Evolutionary conservation across 352 stramenopile genomes (phyloP).

Genomic region (Globisporangium mamillatum): DNA sequence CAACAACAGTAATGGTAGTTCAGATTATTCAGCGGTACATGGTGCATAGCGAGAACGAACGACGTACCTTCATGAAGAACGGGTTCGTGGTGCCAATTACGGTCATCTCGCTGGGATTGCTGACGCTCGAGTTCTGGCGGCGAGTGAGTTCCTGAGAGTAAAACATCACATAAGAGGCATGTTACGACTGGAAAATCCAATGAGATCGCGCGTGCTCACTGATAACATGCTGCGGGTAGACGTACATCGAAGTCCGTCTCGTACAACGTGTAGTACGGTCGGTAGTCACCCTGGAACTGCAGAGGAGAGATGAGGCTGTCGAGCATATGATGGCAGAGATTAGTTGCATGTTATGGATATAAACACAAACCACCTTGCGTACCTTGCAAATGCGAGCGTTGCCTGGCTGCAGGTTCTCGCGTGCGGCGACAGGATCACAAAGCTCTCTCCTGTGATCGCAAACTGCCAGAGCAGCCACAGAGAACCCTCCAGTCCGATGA

Average conservation of each 20-base stretch:
- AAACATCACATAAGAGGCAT: not conserved
- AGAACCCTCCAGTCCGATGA: slow-evolving; percentile 63
- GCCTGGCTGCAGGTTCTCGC: slow-evolving; percentile 81
- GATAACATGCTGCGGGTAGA: not conserved
- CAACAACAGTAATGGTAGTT: not conserved
- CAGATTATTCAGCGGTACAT: no score
- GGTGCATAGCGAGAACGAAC: no score
- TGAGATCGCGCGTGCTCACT: not conserved
- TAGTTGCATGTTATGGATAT: not conserved
- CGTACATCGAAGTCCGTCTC: slow-evolving; percentile 82
- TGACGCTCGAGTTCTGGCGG: slow-evolving; percentile 54
- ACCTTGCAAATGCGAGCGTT: slow-evolving; percentile 78
- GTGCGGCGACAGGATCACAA: slow-evolving; percentile 76
- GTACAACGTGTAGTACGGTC: slow-evolving; percentile 86
- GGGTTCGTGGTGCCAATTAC: slow-evolving; percentile 85
- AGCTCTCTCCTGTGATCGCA: slow-evolving; percentile 77
- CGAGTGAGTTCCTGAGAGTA: slow-evolving; percentile 40
- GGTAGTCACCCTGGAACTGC: slow-evolving; percentile 75
- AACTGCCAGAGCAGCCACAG: slow-evolving; percentile 87
- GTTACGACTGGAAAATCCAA: not conserved
- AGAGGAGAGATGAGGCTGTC: slow-evolving; percentile 80
- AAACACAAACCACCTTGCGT: not conserved
- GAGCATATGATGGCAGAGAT: not conserved
- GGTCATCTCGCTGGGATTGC: slow-evolving; percentile 42
- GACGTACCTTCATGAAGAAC: slow-evolving; percentile 84